phyloP scores from a whole-genome alignment of 805 yeast genomes.

The Metschnikowia similis region DNA sequence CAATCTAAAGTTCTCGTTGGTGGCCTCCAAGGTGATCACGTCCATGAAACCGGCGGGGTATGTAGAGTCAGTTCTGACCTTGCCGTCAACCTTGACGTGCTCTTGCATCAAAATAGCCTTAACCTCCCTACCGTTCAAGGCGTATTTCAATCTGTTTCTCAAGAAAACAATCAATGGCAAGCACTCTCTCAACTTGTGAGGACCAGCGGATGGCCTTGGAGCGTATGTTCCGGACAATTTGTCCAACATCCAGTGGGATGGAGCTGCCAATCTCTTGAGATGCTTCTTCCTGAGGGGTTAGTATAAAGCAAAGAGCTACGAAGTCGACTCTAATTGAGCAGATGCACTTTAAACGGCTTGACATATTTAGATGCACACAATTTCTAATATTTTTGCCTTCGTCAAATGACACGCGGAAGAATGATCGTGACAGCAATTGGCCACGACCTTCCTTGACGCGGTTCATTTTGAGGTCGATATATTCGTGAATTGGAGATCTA shows the following conservation, averaged over 20 bases:
- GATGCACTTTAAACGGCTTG: not conserved
- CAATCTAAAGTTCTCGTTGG: constrained; percentile 99
- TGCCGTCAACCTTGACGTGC: constrained; percentile 97
- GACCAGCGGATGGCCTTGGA: constrained; percentile 99
- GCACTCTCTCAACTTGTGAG: constrained; percentile 98
- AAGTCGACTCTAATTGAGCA: constrained; percentile 2
- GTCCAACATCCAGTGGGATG: constrained; percentile 99
- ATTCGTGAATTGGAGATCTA: no score
- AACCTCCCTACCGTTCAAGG: constrained; percentile 98
- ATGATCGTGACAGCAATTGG: not conserved
- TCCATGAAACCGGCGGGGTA: constrained; percentile 99
- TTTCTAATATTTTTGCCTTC: not conserved
- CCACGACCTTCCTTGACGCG: not conserved
- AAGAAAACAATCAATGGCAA: constrained; percentile 94
- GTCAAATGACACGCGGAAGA: not conserved
- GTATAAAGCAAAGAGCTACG: constrained; percentile 14
- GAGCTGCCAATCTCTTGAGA: constrained; percentile 99
- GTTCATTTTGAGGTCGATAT: not conserved
- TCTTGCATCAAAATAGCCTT: constrained; percentile 98
- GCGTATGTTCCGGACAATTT: constrained; percentile 99
- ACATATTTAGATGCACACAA: not conserved
- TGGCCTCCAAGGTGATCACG: constrained; percentile 93
- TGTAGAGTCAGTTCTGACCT: constrained; percentile 98
- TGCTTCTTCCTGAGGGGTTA: constrained; percentile 80
- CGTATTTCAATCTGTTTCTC: constrained; percentile 98